Evolutionary conservation across 2,329 filamentous ascomycete species (phyloP).

Genomic region (Aspergillus sp.): DNA sequence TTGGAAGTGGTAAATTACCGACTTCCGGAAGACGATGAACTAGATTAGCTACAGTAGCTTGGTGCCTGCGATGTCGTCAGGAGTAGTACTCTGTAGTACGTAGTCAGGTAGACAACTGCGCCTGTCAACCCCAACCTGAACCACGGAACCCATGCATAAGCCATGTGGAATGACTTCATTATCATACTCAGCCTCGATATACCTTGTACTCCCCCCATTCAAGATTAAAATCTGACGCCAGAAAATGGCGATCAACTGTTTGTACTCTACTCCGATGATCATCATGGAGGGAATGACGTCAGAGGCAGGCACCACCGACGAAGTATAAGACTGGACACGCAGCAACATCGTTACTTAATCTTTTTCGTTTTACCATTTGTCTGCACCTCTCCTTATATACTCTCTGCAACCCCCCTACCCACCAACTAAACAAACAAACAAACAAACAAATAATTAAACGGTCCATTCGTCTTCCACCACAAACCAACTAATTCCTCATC

Average conservation of each 20-base stretch:
- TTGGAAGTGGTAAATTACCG: too few species aligned
- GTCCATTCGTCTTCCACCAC: neutral
- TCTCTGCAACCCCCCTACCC: neutral
- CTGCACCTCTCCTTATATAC: too few species aligned
- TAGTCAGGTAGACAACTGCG: too few species aligned
- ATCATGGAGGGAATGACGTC: slow-evolving; percentile 2
- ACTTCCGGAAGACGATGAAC: too few species aligned
- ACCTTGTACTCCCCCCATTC: neutral
- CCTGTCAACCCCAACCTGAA: neutral
- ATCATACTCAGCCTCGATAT: neutral
- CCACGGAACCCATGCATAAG: neutral
- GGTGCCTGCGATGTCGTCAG: too few species aligned
- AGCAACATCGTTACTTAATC: neutral
- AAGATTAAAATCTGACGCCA: neutral
- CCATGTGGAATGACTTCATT: slow-evolving; percentile 7
- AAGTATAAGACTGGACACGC: neutral
- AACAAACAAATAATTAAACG: neutral
- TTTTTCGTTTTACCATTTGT: neutral
- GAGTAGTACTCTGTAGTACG: too few species aligned
- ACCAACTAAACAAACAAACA: neutral
- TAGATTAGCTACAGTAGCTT: too few species aligned
- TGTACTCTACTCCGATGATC: too few species aligned
- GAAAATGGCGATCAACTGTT: neutral
- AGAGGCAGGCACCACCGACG: neutral
- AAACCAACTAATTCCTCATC: too few species aligned